Conservation (phyloP, 306 rosid species). For the Castanea sativa region DNA sequence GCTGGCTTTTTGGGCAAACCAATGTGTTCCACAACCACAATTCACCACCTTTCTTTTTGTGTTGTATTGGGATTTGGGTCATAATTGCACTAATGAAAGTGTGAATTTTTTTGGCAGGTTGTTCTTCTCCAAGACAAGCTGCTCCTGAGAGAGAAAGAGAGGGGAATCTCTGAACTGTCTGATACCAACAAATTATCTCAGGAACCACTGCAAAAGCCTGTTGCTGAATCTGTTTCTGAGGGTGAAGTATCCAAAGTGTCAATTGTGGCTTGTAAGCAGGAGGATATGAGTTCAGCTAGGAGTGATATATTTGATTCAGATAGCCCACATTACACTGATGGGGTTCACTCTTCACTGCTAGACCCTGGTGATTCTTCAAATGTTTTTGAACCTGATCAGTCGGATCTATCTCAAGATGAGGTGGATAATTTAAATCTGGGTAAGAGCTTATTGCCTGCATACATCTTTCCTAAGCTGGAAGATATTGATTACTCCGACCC, state of each 20-base stretch:
- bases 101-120: constrained; percentile 37
- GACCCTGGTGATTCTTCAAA: constrained; percentile 60
- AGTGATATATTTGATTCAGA: constrained; percentile 74
- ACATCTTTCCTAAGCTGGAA: constrained; percentile 65
- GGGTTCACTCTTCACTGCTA: constrained; percentile 50
- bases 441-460: constrained; percentile 44
- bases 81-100: no score
- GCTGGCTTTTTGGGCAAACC: no score
- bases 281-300: constrained; percentile 57
- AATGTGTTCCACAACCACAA: neutral
- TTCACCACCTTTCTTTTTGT: neutral
- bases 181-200: constrained; percentile 37
- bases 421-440: constrained; percentile 54
- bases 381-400: constrained; percentile 61
- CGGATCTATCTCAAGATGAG: constrained; percentile 77
- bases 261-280: constrained; percentile 43
- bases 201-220: constrained; percentile 24
- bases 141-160: constrained; percentile 36
- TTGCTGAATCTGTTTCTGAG: constrained; percentile 38
- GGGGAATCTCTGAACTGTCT: constrained; percentile 15
- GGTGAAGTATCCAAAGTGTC: constrained; percentile 58
- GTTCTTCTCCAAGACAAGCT: constrained; percentile 46
- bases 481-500: constrained; percentile 59
- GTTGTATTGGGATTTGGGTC: neutral
- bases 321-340: constrained; percentile 63